A percentile compares a stretch with the other conserved stretches of the same genome.
Evolutionary conservation across 2,329 filamentous ascomycete genomes (phyloP).

Genomic region (Fusarium denticulatum): DNA sequence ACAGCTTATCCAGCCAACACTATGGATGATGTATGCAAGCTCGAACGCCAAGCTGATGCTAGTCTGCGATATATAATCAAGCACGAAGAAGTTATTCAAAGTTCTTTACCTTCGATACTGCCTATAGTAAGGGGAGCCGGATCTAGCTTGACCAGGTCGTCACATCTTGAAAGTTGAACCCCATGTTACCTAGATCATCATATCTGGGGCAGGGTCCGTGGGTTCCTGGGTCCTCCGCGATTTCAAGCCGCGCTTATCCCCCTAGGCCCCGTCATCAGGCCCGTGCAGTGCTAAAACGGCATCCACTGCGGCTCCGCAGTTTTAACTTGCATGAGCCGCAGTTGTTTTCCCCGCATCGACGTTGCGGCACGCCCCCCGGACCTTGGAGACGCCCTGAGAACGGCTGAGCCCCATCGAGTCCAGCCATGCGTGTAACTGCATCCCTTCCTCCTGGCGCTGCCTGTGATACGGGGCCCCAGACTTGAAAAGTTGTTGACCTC

Average conservation of each 20-base stretch:
- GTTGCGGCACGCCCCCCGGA: conserved; percentile 25
- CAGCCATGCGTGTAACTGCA: conserved; percentile 14
- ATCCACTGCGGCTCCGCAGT: conserved; percentile 46
- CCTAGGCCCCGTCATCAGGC: conserved; percentile 26
- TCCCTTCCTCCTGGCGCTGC: conserved; percentile 38
- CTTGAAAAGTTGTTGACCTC: conserved; percentile 29
- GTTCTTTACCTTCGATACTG: background rate
- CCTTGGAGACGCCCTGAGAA: conserved; percentile 26
- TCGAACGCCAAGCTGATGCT: background rate
- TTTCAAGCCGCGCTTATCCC: conserved; percentile 37
- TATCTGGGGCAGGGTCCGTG: conserved; percentile 37
- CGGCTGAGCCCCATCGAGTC: background rate
- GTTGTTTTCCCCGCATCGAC: conserved; percentile 43
- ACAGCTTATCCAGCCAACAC: conserved; percentile 4
- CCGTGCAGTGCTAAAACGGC: conserved; percentile 28
- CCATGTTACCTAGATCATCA: conserved; percentile 15
- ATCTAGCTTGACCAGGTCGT: conserved; percentile 20
- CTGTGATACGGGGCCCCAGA: conserved; percentile 40
- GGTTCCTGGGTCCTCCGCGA: conserved; percentile 40
- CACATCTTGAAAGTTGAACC: conserved; percentile 15
- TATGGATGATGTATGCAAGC: conserved; percentile 6
- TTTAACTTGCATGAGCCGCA: conserved; percentile 47
- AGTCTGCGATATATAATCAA: background rate
- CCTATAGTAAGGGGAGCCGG: conserved; percentile 4
- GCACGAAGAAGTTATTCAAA: background rate